Base-by-base conservation (phyloP, 139 green algal species). In the Desmodesmus armatus region DNA sequence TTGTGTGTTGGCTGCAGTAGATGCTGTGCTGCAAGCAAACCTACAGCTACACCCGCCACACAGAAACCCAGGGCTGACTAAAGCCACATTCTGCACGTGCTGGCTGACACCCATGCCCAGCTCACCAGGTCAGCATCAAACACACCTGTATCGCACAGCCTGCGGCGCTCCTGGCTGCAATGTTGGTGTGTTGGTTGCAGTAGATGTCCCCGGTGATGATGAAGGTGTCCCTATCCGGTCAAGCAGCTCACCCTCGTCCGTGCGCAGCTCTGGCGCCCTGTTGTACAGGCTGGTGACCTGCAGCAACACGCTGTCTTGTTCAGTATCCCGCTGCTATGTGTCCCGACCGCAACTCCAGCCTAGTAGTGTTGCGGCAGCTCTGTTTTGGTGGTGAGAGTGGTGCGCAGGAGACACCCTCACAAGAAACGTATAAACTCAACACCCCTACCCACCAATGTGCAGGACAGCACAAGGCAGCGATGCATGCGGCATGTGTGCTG, bases 101-200 rank as follows among this genome's bases (percentile, higher is more conserved):
- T n/a, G n/a, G n/a, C n/a, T n/a, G n/a, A n/a, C n/a, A n/a, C n/a
- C n/a, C n/a, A n/a, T n/a, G n/a, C n/a, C n/a, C n/a, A n/a, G n/a
- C n/a, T n/a, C n/a, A n/a, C n/a, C n/a, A n/a, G n/a, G n/a, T n/a
- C n/a, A n/a, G n/a, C n/a, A n/a, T n/a, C n/a, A n/a, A n/a, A n/a
- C n/a, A n/a, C n/a, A 89, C 89, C 89, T 92, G 65, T 5, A 89
- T 47, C 31, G 79, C 82, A 74, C 89, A 93, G n/a, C 89, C 89
- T 5, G 87, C 79, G 6, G 89, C 89, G 33, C 55, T 81, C 25
- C 87, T 78, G 13, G 89, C 89, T 17, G 89, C 89, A 31, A 25
- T 9, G 17, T 66, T 78, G 2, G 87, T 91, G 51, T 88, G 78
- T 19, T 31, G 23, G 74, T 83, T 85, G 29, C 87, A 51, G 62